Base-by-base conservation (phyloP, 2,329 filamentous ascomycete genomes). In the Parastagonospora nodorum region DNA sequence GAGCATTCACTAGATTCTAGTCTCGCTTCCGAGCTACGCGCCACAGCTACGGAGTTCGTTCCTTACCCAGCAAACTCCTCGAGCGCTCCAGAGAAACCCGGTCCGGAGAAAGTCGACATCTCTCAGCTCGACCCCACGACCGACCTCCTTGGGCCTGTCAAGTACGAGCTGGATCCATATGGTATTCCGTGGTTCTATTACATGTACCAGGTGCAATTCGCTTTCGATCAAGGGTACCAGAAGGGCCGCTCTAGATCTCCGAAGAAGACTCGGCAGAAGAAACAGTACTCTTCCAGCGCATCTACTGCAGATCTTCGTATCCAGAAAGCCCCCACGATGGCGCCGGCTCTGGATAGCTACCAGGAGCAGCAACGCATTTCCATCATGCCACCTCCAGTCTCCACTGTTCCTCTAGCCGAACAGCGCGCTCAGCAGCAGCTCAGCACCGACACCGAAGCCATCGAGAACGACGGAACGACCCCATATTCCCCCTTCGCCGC, bases 1-100 rank as follows among this genome's bases (percentile, higher is more conserved):
- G 49, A 57, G 28, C 14, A 41, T 15, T 66, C 61, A n/a, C 42
- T 45, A 12, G 52, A 51, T 15, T 62, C 60, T 24, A 63, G 49
- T 47, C 30, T 44, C 19, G 29, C 48, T 8, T 69, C 68, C 0
- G 60, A 64, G 16, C 53, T 73, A 15, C 64, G 70, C 30, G 58
- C 70, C 10, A 72, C 67, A 30, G 70, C 69, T 4, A 50, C 60
- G 6, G 66, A 63, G 14, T 73, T 73, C 27, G 49, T 71, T 31
- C 69, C 69, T 30, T 50, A 53, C 8, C 31, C 38, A 27, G 16
- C 14, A 4, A 8, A 24, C 19, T 24, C 19, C 19, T 24, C 19
- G 19, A 24, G 19, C 19, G 19, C 19, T 24, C 19, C 19, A 24
- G 19, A 24, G 19, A n/a, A n/a, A n/a, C n/a, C n/a, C n/a, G n/a